Evolutionary conservation across 805 yeast genomes (phyloP).

Genomic region (Priceomyces fermenticarens): DNA sequence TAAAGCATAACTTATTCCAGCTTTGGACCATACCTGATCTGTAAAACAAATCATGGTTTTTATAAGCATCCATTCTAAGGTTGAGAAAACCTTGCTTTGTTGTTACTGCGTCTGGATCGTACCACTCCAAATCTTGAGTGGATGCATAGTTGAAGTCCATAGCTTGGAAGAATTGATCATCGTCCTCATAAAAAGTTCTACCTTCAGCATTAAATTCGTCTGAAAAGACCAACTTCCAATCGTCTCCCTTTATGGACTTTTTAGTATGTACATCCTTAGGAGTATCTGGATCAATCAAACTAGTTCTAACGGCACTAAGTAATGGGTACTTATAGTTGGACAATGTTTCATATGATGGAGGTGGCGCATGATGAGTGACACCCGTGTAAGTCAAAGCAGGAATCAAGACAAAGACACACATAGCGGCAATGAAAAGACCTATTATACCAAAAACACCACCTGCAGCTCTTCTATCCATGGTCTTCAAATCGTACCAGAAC

Average conservation of each 20-base stretch:
- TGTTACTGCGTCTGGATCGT: constrained; percentile 83
- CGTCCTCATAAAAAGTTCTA: constrained; percentile 84
- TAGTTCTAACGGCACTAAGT: constrained; percentile 56
- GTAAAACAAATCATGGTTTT: constrained; percentile 75
- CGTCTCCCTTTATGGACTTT: constrained; percentile 56
- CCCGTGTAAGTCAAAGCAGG: constrained; percentile 88
- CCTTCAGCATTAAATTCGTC: constrained; percentile 92
- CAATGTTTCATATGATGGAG: constrained; percentile 36
- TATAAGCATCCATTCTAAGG: constrained; percentile 75
- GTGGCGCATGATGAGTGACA: constrained; percentile 31
- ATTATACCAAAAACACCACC: constrained; percentile 64
- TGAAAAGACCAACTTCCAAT: constrained; percentile 77
- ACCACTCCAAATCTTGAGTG: constrained; percentile 91
- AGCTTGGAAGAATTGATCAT: constrained; percentile 89
- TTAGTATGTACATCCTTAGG: constrained; percentile 51
- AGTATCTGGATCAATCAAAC: constrained; percentile 71
- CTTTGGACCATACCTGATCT: constrained; percentile 90
- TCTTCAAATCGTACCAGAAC: constrained; percentile 59
- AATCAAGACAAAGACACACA: constrained; percentile 68
- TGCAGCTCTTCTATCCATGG: constrained; percentile 60
- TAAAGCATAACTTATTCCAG: constrained; percentile 89
- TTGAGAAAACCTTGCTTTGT: constrained; percentile 71
- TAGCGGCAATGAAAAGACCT: constrained; percentile 54
- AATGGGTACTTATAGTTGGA: constrained; percentile 56
- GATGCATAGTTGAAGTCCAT: constrained; percentile 82